Percentiles rank a stretch among this genome's conserved stretches.
These are phyloP conservation scores for Pleurotus platypus DNA, from an alignment of 768 basidiomycete genomes.

Conservation along the genomic window DNA sequence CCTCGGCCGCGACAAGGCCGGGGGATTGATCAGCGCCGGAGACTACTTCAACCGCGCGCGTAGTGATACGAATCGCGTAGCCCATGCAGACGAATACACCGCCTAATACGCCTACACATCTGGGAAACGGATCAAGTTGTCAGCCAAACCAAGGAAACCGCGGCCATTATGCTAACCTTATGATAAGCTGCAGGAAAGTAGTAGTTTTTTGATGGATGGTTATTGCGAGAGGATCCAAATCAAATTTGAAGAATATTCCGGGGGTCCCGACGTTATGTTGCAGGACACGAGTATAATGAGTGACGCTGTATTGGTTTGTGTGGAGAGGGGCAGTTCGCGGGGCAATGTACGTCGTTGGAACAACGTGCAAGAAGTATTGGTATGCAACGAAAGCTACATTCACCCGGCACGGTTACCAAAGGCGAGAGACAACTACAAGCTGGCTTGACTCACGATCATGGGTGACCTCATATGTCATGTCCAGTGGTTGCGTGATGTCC, in stretches of 20 bases:
- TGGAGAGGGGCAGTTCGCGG: conserved; percentile 60
- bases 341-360: conserved; percentile 90
- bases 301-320: conserved; percentile 92
- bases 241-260: conserved; percentile 98
- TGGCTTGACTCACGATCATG: conserved; percentile 50
- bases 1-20: conserved; percentile 62
- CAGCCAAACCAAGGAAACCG: background rate
- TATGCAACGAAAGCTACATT: conserved; percentile 78
- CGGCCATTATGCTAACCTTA: conserved; percentile 38
- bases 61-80: conserved; percentile 65
- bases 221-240: conserved; percentile 86
- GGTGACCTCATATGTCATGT: conserved; percentile 80
- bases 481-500: conserved; percentile 90
- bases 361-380: conserved; percentile 94
- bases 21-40: conserved; percentile 44
- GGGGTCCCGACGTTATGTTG: conserved; percentile 78
- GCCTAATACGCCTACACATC: conserved; percentile 89
- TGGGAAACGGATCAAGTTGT: conserved; percentile 13
- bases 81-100: conserved; percentile 86
- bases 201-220: conserved; percentile 89
- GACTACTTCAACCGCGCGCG: conserved; percentile 65
- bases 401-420: background rate
- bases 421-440: conserved; percentile 1
- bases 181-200: conserved; percentile 73
- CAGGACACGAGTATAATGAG: conserved; percentile 80